Base-by-base conservation (phyloP, 768 basidiomycete species). In the Exidia glandulosa region DNA sequence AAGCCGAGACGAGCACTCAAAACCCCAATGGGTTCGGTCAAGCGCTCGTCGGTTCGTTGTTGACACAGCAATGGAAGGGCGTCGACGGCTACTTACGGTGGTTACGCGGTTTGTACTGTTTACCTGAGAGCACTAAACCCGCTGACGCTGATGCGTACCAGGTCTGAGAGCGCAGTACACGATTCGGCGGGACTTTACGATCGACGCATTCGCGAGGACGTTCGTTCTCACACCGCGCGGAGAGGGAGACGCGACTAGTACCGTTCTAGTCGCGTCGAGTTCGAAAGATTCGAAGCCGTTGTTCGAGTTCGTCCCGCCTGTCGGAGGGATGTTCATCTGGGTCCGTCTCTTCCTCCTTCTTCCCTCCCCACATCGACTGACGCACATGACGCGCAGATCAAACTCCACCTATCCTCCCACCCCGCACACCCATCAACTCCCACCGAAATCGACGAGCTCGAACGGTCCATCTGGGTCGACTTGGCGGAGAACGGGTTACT, bases 251-350 rank as follows among this genome's bases (percentile, higher is more conserved):
- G 41, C 23, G 41, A 12, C 41, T n/a, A n/a, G n/a, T n/a, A 66
- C 65, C 69, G 58, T 27, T 13, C 9, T 48, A 6, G 14, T 9
- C n/a, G 25, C 25, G 23, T 9, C 19, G 14, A 5, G 19, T 29
- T n/a, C 50, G 5, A 27, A 27, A 25, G 60, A 61, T 57, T n/a
- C n/a, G 5, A 70, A 66, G 16, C 67, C 77, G 29, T 66, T 86
- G 61, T 80, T 90, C 63, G 83, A 81, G 52, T 86, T 90, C 67
- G 79, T 88, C 1, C 86, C 88, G 12, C 89, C 90, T 0, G 79
- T 79, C 1, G 79, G 86, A 19, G 90, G 90, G 7, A 94, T 92
- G 90, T 92, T 90, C 71, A 62, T 85, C 36, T 87, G 85, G 85
- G 41, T 45, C 10, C 16, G 41, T 45, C 23, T 23, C 23, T 45